Evolutionary conservation across 2,329 filamentous ascomycete genomes (phyloP), one percentile per base, ranked within the genome.

Genomic region (Aureobasidium sp.): DNA sequence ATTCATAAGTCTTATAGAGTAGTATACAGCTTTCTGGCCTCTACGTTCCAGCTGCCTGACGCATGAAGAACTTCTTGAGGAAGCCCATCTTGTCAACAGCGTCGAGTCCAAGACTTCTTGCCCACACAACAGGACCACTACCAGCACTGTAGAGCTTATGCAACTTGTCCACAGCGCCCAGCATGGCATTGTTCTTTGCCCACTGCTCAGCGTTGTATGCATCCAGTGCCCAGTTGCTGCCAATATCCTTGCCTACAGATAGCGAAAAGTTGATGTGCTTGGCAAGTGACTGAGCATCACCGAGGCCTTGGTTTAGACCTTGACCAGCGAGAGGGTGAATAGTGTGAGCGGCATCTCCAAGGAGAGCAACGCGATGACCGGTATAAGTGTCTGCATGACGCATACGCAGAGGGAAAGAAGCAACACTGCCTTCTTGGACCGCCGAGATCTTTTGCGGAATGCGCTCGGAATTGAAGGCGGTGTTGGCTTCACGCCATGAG

Each of bases 371-470:
- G n/a, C 94, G 87, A 69, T 96, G 91, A 42, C 86, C 89, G 45
- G 90, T 89, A 72, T 99, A 99, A 1, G 90, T 91, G 70, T 95
- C 90, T n/a, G 93, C 92, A 72, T 99, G 94, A 32, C 92, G 87
- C 78, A 97, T 81, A 70, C 88, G 90, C 21, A 99, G 82, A 0
- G 94, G 94, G 75, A 99, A 99, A 0, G 90, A 92, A 1, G 94
- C 93, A 14, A 95, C 79, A 21, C 85, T 91, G 67, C 87, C 86
- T 59, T 88, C 81, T 72, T 97, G 92, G 1, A 97, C 85, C 29
- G 79, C 83, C 1, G 83, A 77, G 16, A 90, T 85, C 8, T 78
- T 73, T 65, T 88, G 86, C 2, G 91, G 92, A 34, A 90, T 73
- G 29, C 65, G 66, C 39, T 66, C 66, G 3, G 47, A 49, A 25